phyloP scores from a whole-genome alignment of 352 stramenopile genomes.

The Phytophthora nicotianae region DNA sequence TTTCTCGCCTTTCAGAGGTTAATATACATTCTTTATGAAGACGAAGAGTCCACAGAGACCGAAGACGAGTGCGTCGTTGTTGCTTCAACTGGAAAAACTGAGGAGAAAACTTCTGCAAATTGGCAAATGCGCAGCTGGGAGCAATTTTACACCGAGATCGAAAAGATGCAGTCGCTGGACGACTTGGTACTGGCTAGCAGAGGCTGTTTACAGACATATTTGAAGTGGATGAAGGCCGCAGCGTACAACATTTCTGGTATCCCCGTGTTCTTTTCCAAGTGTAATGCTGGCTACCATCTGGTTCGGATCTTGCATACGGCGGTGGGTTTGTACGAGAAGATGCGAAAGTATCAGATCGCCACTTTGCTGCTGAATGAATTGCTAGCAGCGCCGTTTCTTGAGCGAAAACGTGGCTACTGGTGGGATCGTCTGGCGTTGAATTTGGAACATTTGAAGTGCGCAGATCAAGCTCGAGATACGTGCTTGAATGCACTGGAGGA shows the following conservation, averaged over 20 bases:
- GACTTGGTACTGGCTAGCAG: conserved; percentile 61
- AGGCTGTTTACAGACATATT: conserved; percentile 51
- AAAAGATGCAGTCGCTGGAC: conserved; percentile 55
- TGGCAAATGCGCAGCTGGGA: conserved; percentile 63
- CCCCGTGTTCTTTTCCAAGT: conserved; percentile 62
- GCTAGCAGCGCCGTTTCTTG: conserved; percentile 54
- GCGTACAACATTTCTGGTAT: conserved; percentile 20
- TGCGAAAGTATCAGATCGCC: conserved; percentile 73
- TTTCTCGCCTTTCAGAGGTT: conserved; percentile 64
- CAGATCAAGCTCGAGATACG: conserved; percentile 47
- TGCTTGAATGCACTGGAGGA: conserved; percentile 67
- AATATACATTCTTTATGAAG: conserved; percentile 19
- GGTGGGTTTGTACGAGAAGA: conserved; percentile 75
- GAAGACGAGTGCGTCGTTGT: conserved; percentile 14
- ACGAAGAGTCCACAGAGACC: conserved; percentile 29
- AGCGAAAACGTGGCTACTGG: conserved; percentile 73
- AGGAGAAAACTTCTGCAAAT: conserved; percentile 8
- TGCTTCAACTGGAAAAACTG: background rate
- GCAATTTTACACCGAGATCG: conserved; percentile 52
- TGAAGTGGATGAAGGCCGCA: conserved; percentile 45
- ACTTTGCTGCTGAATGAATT: conserved; percentile 71
- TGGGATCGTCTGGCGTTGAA: conserved; percentile 80
- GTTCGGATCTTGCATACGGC: conserved; percentile 63
- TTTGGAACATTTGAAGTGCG: conserved; percentile 72
- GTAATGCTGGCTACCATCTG: conserved; percentile 73